phyloP scores from a whole-genome alignment of 345 rosid genomes.

The Moricandia moricandioides region DNA sequence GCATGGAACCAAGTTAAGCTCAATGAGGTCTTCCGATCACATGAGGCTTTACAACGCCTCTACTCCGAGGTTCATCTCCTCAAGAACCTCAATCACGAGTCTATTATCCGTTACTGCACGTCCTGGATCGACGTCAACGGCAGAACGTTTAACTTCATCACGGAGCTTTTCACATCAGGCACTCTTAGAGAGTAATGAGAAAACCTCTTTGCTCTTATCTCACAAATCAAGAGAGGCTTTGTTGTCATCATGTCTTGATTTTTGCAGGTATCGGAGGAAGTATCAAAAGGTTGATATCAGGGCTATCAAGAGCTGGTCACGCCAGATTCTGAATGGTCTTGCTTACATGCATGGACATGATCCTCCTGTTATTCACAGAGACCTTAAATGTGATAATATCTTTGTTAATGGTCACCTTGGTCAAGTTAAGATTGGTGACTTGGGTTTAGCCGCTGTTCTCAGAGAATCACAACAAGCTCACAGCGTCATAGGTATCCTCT shows the following conservation, averaged over 20 bases:
- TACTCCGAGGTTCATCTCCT: conserved; percentile 94
- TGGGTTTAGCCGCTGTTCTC: conserved; percentile 86
- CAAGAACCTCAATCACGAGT: conserved; percentile 68
- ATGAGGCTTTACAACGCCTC: conserved; percentile 75
- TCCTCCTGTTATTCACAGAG: conserved; percentile 93
- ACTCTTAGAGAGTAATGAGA: conserved; percentile 68
- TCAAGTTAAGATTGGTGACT: conserved; percentile 92
- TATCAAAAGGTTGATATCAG: conserved; percentile 59
- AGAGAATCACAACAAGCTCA: conserved; percentile 72
- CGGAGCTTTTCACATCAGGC: conserved; percentile 94
- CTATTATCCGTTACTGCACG: conserved; percentile 62
- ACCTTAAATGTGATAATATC: conserved; percentile 91
- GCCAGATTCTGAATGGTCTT: conserved; percentile 78
- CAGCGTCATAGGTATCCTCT: conserved; percentile 69
- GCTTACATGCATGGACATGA: conserved; percentile 70
- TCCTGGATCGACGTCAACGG: conserved; percentile 80
- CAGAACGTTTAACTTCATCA: conserved; percentile 87
- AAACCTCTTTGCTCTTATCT: background rate
- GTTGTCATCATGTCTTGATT: background rate
- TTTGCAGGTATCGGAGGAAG: conserved; percentile 64
- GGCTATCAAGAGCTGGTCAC: conserved; percentile 86
- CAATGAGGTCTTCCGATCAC: conserved; percentile 67
- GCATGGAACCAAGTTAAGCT: conserved; percentile 96
- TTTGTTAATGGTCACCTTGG: conserved; percentile 95
- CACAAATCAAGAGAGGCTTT: background rate